A percentile compares a stretch with the other conserved stretches of the same genome.
phyloP scores from a whole-genome alignment of 306 rosid species.

The Trifolium fragiferum region DNA sequence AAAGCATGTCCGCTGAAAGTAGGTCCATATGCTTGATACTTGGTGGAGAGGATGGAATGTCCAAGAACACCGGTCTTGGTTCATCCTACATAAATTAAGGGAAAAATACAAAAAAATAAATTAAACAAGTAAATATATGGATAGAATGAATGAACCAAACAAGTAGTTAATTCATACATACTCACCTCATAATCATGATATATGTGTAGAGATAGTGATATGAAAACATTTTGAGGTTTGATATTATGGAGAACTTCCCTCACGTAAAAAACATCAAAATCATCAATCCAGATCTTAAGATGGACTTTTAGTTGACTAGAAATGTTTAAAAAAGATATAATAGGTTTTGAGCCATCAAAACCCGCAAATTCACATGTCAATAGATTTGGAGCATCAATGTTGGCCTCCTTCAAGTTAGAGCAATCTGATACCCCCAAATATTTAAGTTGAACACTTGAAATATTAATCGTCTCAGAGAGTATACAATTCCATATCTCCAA shows the following conservation, averaged over 20 bases:
- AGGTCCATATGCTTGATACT: background rate
- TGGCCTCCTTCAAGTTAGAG: slow-evolving; percentile 31
- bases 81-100: background rate
- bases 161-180: no score
- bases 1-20: background rate
- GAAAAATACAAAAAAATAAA: no score
- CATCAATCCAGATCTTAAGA: no score
- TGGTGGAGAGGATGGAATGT: background rate
- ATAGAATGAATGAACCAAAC: background rate
- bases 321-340: background rate
- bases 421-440: slow-evolving; percentile 23
- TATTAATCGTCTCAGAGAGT: slow-evolving; percentile 38
- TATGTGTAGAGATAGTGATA: background rate
- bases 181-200: background rate
- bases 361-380: background rate
- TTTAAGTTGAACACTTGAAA: slow-evolving; percentile 42
- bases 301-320: slow-evolving; percentile 17
- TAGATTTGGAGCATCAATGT: slow-evolving; percentile 43
- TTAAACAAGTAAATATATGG: no score
- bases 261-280: background rate
- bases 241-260: background rate
- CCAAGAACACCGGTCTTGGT: background rate
- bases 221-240: background rate
- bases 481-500: slow-evolving; percentile 18
- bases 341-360: background rate